Evolutionary conservation across 495 filamentous ascomycete species (phyloP), one percentile per base, ranked within the genome.

Genomic region (Aeminium ludgeri): DNA sequence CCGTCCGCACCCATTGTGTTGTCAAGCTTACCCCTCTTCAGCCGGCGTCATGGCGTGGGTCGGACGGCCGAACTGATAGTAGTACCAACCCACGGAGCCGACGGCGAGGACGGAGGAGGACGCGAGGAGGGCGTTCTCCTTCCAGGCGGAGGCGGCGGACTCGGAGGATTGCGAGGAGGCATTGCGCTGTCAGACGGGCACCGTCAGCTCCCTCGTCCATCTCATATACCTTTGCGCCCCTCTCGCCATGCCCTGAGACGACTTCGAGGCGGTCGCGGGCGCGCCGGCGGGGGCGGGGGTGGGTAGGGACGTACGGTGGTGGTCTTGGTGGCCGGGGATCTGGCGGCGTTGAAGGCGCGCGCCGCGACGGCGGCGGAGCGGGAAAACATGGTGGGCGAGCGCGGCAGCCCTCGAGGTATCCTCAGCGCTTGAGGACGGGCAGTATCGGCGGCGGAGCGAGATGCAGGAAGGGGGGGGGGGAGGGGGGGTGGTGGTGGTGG

Each of bases 31-130:
- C 89, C 89, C 91, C 76, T 99, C 91, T 72, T 99, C 91, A 59
- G 73, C 72, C 48, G 82, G 83, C 53, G 91, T 89, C 78, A 80
- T 79, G 48, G 89, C 91, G 62, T 85, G 73, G 29, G 80, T 74
- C 47, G 78, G 77, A 44, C 78, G 72, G 52, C 89, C 91, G 65
- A 86, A 96, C 51, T 91, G 78, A 64, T 93, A 82, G 59, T 85
- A 89, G 64, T 93, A 95, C 86, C 83, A 93, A 41, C 79, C 82
- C 54, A 89, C 72, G 41, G 86, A 83, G 59, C 86, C 86, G 59
- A 82, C 64, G 50, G 89, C 85, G 53, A 82, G 67, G 52, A 76
- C 69, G 46, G 86, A 94, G 50, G 89, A 80, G 49, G 80, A 82
- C 53, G 70, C 69, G 49, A 79, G 83, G 59, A 84, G 80, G 48